Evolutionary conservation across 495 filamentous ascomycete species (phyloP).

Genomic region (Trichoderma virens): DNA sequence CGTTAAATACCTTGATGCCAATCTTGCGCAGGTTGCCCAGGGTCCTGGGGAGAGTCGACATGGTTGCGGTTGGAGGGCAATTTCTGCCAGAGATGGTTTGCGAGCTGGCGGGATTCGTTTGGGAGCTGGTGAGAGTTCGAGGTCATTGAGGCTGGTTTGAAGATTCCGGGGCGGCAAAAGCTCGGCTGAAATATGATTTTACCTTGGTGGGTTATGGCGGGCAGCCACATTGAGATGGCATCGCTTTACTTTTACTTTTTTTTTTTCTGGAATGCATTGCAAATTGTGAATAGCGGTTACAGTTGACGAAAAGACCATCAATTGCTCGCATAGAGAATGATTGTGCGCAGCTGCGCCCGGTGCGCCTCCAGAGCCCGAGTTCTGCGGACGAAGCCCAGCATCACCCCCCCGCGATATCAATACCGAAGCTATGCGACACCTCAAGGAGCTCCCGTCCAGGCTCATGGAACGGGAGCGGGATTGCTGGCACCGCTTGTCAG

Average conservation of each 20-base stretch:
- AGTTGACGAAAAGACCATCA: no score
- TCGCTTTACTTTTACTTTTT: not conserved
- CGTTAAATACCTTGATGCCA: constrained; percentile 62
- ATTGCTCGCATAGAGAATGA: constrained; percentile 20
- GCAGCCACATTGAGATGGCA: not conserved
- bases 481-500: constrained; percentile 60
- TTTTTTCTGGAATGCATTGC: not conserved
- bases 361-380: constrained; percentile 25
- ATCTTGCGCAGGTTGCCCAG: constrained; percentile 78
- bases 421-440: constrained; percentile 38
- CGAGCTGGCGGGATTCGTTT: not conserved
- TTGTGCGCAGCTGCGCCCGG: constrained; percentile 25
- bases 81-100: not conserved
- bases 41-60: constrained; percentile 89
- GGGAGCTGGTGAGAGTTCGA: not conserved
- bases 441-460: constrained; percentile 19
- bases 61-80: constrained; percentile 44
- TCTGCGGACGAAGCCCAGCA: constrained; percentile 16
- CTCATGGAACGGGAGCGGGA: constrained; percentile 23
- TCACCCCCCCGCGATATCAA: constrained; percentile 24
- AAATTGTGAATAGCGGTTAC: constrained; percentile 8
- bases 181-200: not conserved
- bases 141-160: constrained; percentile 7
- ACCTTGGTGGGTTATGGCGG: not conserved
- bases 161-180: constrained; percentile 8